These are phyloP conservation scores for Emergomyces orientalis DNA, from an alignment of 2,329 filamentous ascomycete genomes.

Conservation along the genomic window DNA sequence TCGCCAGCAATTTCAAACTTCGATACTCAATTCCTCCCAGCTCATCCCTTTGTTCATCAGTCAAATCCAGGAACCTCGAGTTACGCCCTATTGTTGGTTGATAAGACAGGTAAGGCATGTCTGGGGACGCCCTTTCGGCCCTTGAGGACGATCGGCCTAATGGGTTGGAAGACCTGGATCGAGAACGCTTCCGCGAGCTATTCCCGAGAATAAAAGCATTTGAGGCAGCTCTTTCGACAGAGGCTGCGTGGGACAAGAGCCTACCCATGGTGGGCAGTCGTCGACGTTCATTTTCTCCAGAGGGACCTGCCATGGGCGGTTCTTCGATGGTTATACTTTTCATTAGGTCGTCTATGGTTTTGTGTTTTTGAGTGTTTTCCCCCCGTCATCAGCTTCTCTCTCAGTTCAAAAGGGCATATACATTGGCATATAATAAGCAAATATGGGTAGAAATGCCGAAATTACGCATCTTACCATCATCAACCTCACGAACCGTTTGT, in stretches of 20 bases:
- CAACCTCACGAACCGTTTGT: conserved; percentile 21
- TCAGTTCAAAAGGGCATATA: neutral
- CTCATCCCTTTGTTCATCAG: conserved; percentile 34
- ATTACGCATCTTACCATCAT: conserved; percentile 12
- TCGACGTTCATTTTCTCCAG: neutral
- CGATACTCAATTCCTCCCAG: conserved; percentile 47
- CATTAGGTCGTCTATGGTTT: conserved; percentile 10
- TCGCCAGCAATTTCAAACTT: conserved; percentile 41
- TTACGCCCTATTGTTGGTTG: conserved; percentile 40
- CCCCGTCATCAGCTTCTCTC: neutral
- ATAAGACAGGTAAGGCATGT: conserved; percentile 36
- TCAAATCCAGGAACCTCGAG: conserved; percentile 39
- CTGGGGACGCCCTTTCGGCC: conserved; percentile 15
- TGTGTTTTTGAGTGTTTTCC: neutral
- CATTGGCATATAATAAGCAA: neutral
- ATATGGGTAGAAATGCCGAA: neutral
- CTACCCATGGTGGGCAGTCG: conserved; percentile 1
- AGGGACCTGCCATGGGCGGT: conserved; percentile 7
- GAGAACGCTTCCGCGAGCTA: conserved; percentile 11
- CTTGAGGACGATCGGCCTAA: conserved; percentile 13
- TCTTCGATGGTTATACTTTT: conserved; percentile 12
- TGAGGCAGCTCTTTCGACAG: conserved; percentile 31
- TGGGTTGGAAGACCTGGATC: conserved; percentile 4
- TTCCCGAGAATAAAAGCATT: conserved; percentile 35
- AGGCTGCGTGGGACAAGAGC: conserved; percentile 23